Conservation (phyloP, 768 basidiomycete genomes). For the Cystobasidium onofrii region DNA sequence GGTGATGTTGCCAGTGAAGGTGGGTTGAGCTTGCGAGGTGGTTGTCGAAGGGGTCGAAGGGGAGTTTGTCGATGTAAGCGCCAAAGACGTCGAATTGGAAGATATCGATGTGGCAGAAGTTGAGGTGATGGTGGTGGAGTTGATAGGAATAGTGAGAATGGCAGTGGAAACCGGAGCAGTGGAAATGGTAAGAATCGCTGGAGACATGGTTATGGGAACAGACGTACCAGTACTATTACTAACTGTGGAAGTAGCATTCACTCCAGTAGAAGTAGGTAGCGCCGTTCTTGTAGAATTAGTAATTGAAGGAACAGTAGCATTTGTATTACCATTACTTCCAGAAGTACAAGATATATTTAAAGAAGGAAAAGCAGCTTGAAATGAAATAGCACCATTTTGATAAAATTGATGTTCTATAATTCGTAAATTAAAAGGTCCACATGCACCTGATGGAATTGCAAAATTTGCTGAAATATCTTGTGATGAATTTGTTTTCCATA, state of each 20-base stretch:
- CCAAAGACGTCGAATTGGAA: neutral
- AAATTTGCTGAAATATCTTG: slow-evolving; percentile 5
- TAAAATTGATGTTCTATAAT: slow-evolving; percentile 26
- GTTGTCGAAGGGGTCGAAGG: neutral
- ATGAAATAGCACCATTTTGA: slow-evolving; percentile 17
- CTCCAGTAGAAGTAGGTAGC: neutral
- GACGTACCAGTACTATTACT: slow-evolving; percentile 1
- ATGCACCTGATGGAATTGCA: slow-evolving; percentile 20
- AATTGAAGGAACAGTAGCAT: neutral
- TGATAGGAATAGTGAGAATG: neutral
- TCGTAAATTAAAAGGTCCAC: slow-evolving; percentile 1
- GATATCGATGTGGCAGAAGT: neutral
- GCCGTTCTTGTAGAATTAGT: neutral
- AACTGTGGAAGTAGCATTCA: neutral
- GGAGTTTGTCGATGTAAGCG: neutral
- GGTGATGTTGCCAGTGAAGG: slow-evolving; percentile 8
- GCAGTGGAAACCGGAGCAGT: neutral
- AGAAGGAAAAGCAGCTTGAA: slow-evolving; percentile 24
- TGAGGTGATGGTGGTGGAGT: neutral
- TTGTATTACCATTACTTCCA: neutral
- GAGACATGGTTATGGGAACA: neutral
- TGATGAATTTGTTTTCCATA: slow-evolving; percentile 10
- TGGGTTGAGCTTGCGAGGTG: neutral
- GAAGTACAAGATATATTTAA: slow-evolving; percentile 2
- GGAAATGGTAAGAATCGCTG: neutral